Base-by-base conservation (phyloP, 306 rosid species). In the Gastrolobium bilobum region DNA sequence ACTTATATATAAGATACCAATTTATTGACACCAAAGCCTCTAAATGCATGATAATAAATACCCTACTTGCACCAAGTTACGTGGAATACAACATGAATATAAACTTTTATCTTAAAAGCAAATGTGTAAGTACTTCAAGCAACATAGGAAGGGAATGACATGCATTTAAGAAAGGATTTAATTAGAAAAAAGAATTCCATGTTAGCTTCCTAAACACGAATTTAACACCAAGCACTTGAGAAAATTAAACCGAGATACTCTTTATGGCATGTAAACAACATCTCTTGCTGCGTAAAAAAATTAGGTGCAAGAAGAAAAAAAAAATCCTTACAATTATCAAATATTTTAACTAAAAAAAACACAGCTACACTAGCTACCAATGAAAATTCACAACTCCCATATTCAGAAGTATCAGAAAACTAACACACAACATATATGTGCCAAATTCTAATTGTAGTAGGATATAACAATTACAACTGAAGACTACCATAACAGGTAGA, bases 81-180 rank as follows among this genome's bases (percentile, higher is more conserved):
- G n/a, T 40, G 73, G 59, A 70, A n/a, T 68, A 76, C 51, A 76
- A 40, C 52, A 82, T 14, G 68, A 76, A 60, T 48, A 78, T 50
- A 43, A 76, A 7, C 13, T 77, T 60, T 72, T 44, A 64, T 54
- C 26, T 9, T 29, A 11, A 64, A 76, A 62, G 78, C 13, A 47
- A 73, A 65, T 48, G 20, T 38, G 44, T 76, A 66, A 66, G 29
- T 29, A 6, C 47, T 13, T 40, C 66, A 81, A 75, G n/a, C 46
- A 67, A 13, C 52, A 34, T 68, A 68, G 65, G 53, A 76, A 67
- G 31, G 73, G 33, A 37, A 54, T 48, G 64, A 6, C 68, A 35
- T 37, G 60, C 26, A 70, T 40, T 46, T 31, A 59, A 37, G 58
- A 44, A 71, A 31, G 51, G 52, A 39, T 61, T 51, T 68, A 69